A percentile compares a stretch with the other conserved stretches of the same genome.
Evolutionary conservation across 257 asterid genomes (phyloP).

Genomic region (Ajuga chamaepitys): DNA sequence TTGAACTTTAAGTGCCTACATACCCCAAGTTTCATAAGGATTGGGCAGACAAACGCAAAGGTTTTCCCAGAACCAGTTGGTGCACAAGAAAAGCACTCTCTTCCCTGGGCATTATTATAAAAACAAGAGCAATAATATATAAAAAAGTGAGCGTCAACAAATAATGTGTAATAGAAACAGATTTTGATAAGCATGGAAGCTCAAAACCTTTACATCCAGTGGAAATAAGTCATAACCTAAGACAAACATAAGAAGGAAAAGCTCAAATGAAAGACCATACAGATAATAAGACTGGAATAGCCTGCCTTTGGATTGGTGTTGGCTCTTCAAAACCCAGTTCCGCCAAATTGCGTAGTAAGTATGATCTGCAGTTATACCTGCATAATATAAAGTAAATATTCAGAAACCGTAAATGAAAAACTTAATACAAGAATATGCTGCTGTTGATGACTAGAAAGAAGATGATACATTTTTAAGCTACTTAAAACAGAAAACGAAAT

Average conservation of each 20-base stretch:
- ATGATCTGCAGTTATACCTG: constrained; percentile 68
- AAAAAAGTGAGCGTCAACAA: not conserved
- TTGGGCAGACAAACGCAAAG: constrained; percentile 77
- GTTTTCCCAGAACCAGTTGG: constrained; percentile 98
- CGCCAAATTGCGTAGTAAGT: constrained; percentile 55
- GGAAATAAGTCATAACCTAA: not conserved
- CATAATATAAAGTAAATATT: not conserved
- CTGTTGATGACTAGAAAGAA: not conserved
- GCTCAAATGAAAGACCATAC: constrained; percentile 60
- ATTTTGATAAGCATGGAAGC: not conserved
- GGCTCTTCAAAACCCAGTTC: constrained; percentile 78
- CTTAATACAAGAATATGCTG: not conserved
- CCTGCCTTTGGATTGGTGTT: constrained; percentile 97
- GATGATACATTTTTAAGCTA: not conserved
- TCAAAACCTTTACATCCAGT: constrained; percentile 5
- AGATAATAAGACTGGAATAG: constrained; percentile 82
- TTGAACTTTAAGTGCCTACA: not conserved
- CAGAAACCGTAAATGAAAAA: not conserved
- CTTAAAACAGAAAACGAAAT: not conserved
- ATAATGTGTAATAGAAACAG: not conserved
- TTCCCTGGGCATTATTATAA: constrained; percentile 43
- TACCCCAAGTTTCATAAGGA: constrained; percentile 82
- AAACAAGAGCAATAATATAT: not conserved
- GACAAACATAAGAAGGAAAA: constrained; percentile 2
- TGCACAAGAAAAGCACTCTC: constrained; percentile 95